Evolutionary conservation across 257 asterid species (phyloP), one percentile per base, ranked within the genome.

Genomic region (Nicotiana knightiana): DNA sequence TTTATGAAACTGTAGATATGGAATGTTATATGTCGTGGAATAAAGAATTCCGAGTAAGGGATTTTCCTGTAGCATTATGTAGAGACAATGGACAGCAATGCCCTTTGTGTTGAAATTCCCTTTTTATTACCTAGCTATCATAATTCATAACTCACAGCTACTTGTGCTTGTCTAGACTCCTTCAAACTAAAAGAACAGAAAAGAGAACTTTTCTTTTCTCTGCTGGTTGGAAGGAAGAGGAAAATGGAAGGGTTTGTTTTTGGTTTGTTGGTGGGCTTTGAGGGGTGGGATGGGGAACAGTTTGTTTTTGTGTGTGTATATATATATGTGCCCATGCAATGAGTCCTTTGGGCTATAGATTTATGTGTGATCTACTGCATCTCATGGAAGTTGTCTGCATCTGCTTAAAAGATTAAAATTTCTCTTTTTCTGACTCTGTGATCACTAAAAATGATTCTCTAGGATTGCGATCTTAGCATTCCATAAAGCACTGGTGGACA

Each of bases 391-490:
- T 32, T 35, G 39, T 37, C 77, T 39, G 57, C 57, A 43, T 21
- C 58, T 21, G 3, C 58, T 70, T 43, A 70, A 43, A n/a, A 53
- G 35, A 43, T 46, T 71, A 46, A 11, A 24, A 12, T 10, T 1
- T 21, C 12, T 12, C 48, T 28, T 26, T 7, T 71, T 71, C 59
- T 8, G 37, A 71, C 37, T 43, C 12, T 53, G 15, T 46, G 15
- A 80, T 33, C 76, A 80, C 32, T 33, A 10, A 16, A 3, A 37
- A 46, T 17, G 17, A 26, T 81, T n/a, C 63, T 76, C 55, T 82
- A 86, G 88, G 88, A 58, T 86, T 83, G 83, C 78, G 0, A 81
- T 86, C 63, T 86, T 86, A 61, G 85, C 88, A 35, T 86, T 86
- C 79, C 88, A 86, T 67, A 86, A 83, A 83, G 88, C 88, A 32